These are phyloP conservation scores for Trichophyton simii DNA, from an alignment of 2,329 filamentous ascomycete genomes.

Conservation along the genomic window DNA sequence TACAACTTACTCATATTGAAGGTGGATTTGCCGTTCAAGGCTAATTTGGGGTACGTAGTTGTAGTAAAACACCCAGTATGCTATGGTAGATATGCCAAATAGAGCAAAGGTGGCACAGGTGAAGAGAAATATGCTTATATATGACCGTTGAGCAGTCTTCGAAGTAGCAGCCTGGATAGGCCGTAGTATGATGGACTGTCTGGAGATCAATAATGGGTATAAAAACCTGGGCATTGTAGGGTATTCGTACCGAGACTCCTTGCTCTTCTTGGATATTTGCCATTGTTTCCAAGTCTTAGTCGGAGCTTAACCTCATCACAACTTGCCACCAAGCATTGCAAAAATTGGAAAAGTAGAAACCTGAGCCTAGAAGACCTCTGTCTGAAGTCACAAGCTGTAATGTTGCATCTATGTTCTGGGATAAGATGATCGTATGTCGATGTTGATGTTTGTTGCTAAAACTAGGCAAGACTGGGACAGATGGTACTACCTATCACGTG, in stretches of 20 bases:
- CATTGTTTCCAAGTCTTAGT: not conserved
- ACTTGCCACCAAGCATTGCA: not conserved
- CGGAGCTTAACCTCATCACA: not conserved
- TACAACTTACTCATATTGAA: slow-evolving; percentile 48
- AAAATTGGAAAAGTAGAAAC: not conserved
- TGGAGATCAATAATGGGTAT: not conserved
- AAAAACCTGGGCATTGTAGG: too few species aligned
- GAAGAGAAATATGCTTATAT: slow-evolving; percentile 48
- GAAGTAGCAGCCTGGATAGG: slow-evolving; percentile 47
- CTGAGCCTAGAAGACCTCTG: not conserved
- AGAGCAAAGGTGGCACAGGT: slow-evolving; percentile 42
- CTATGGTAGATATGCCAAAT: slow-evolving; percentile 45
- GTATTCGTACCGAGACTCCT: not conserved
- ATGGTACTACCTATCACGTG: too few species aligned
- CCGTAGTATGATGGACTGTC: not conserved
- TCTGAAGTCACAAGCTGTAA: too few species aligned
- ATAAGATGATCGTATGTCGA: too few species aligned
- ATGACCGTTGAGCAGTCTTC: slow-evolving; percentile 50
- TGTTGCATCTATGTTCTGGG: too few species aligned
- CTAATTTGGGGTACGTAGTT: slow-evolving; percentile 55
- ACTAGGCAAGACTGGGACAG: too few species aligned
- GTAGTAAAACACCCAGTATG: slow-evolving; percentile 57
- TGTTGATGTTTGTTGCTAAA: too few species aligned
- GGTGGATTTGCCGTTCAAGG: slow-evolving; percentile 48
- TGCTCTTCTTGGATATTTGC: not conserved